Percentiles rank a stretch among this genome's conserved stretches.
phyloP scores from a whole-genome alignment of 345 rosid species.

The Streptanthus diversifolius region DNA sequence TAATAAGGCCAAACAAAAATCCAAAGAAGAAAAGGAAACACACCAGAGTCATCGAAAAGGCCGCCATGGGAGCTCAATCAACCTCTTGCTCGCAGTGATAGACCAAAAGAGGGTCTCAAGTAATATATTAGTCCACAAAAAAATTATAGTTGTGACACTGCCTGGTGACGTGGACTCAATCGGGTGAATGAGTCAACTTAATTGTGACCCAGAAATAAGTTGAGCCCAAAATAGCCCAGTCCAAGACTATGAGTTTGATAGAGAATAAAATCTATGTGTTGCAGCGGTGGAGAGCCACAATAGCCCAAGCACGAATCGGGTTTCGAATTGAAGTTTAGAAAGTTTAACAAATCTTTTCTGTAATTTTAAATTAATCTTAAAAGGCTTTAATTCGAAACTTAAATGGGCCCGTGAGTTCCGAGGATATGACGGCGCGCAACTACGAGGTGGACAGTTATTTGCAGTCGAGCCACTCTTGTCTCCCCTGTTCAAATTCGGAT shows the following conservation, averaged over 20 bases:
- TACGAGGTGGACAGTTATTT: slow-evolving; percentile 15
- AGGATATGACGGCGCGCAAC: neutral
- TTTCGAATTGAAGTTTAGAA: too few species aligned
- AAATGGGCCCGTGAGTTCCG: neutral
- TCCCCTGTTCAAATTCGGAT: neutral
- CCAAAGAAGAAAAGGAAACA: neutral
- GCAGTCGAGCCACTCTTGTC: slow-evolving; percentile 6
- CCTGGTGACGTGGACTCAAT: neutral
- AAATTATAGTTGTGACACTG: neutral
- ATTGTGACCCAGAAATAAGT: too few species aligned
- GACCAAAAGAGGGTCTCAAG: neutral
- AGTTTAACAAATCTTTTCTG: too few species aligned
- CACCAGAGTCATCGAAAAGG: slow-evolving; percentile 53
- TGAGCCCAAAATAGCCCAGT: too few species aligned
- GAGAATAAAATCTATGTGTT: too few species aligned
- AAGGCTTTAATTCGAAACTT: neutral
- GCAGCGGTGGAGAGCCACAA: too few species aligned
- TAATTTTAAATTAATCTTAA: too few species aligned
- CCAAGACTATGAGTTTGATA: too few species aligned
- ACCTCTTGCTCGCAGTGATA: slow-evolving; percentile 31
- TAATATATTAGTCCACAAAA: neutral
- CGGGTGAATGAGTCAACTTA: neutral
- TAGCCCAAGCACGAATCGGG: too few species aligned
- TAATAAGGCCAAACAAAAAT: neutral
- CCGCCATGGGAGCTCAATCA: slow-evolving; percentile 50